Evolutionary conservation across 305 asterid genomes (phyloP), one percentile per base, ranked within the genome.

Genomic region (Galium porrigens): DNA sequence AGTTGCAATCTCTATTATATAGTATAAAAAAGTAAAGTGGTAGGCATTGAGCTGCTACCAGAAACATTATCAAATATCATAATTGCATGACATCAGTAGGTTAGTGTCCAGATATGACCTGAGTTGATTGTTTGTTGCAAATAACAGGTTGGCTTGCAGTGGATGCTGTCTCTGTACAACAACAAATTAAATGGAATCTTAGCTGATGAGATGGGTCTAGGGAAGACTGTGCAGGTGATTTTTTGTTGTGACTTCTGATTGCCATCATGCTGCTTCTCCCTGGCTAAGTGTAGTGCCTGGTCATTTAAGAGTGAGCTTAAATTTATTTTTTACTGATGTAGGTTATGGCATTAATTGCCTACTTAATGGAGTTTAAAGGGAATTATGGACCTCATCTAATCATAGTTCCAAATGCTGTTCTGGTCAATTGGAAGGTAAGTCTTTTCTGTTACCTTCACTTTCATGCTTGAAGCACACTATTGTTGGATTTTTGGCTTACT

Each of bases 201-300:
- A 86, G 99, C 99, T 39, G 99, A 94, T 82, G 99, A 94, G 85
- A 94, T 94, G 99, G 99, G 99, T 72, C 96, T 94, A 61, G 99
- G 99, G 74, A 94, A 94, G 90, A 94, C 99, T 69, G 99, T 94
- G 67, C 99, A 94, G 97, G 99, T 88, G 72, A 76, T 30, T 48
- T 25, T 61, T 42, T 44, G 3, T 61, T 61, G 30, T 61, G 20
- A 57, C 17, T 4, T 36, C 54, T 12, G 25, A 11, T 15, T 42
- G 11, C 6, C 12, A 41, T 27, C 11, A 27, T 37, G 66, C 54
- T 9, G 14, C 37, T 60, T 46, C 51, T 22, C 11, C 53, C 12
- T n/a, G 49, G 58, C 11, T 29, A 29, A 33, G 46, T 17, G 11
- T 46, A 10, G 14, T 39, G 41, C 17, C 25, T 48, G 6, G 27